Conservation (phyloP, 768 basidiomycete species). For the Hygrophoropsis aurantiaca region DNA sequence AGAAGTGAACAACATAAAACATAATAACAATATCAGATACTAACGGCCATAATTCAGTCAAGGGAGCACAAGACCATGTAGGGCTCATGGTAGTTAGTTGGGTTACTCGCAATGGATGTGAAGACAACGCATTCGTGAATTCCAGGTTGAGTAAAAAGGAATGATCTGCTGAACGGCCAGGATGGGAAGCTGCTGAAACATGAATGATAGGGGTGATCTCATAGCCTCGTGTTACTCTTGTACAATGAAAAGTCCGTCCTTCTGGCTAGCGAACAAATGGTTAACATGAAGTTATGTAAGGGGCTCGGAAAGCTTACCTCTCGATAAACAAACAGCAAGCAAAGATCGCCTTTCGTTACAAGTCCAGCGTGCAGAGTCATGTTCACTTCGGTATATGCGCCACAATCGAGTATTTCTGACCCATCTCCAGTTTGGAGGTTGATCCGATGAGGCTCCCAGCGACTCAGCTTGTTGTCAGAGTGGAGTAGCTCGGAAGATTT, state of each 20-base stretch:
- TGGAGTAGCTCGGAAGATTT: slow-evolving; percentile 38
- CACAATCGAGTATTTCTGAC: slow-evolving; percentile 38
- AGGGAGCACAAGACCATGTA: slow-evolving; percentile 55
- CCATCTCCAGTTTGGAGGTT: slow-evolving; percentile 25
- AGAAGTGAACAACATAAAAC: slow-evolving; percentile 5
- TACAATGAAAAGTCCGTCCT: slow-evolving; percentile 53
- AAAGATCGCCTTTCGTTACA: slow-evolving; percentile 50
- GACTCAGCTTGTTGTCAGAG: slow-evolving; percentile 52
- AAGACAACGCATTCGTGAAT: slow-evolving; percentile 50
- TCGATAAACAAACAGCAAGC: slow-evolving; percentile 66
- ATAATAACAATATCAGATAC: slow-evolving; percentile 21
- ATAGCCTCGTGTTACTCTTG: slow-evolving; percentile 52
- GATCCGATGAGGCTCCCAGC: slow-evolving; percentile 47
- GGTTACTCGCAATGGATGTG: slow-evolving; percentile 43
- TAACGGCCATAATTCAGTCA: slow-evolving; percentile 42
- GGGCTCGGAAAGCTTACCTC: slow-evolving; percentile 39
- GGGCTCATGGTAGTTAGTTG: slow-evolving; percentile 70
- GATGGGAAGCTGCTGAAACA: slow-evolving; percentile 48
- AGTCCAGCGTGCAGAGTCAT: slow-evolving; percentile 53
- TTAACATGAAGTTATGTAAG: not conserved
- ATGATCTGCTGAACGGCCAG: slow-evolving; percentile 47
- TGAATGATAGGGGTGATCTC: slow-evolving; percentile 63
- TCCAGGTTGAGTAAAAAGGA: slow-evolving; percentile 56
- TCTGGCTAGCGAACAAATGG: slow-evolving; percentile 37
- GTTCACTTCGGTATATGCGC: slow-evolving; percentile 49